A percentile compares a stretch with the other conserved stretches of the same genome.
Evolutionary conservation across 306 rosid species (phyloP).

Genomic region (Citrullus mucosospermus): DNA sequence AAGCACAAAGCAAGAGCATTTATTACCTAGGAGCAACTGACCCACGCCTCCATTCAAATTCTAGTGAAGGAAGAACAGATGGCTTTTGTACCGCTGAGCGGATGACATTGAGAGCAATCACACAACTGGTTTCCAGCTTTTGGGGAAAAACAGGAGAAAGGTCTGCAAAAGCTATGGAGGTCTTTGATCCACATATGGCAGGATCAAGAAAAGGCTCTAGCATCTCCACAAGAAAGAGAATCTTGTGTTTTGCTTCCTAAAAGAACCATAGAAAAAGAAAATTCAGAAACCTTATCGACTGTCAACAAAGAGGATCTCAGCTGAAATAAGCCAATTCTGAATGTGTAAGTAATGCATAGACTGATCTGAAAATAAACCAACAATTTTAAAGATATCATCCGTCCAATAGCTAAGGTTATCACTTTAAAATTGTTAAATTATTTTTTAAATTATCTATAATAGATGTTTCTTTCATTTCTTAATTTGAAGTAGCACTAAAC

Average conservation of each 20-base stretch:
- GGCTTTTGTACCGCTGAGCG: slow-evolving; percentile 73
- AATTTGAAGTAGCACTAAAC: background rate
- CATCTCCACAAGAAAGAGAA: slow-evolving; percentile 92
- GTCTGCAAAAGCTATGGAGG: slow-evolving; percentile 69
- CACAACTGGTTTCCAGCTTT: slow-evolving; percentile 55
- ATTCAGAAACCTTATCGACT: background rate
- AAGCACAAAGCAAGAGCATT: background rate
- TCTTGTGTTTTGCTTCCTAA: slow-evolving; percentile 75
- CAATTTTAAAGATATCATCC: background rate
- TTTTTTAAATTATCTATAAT: background rate
- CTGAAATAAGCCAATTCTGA: background rate
- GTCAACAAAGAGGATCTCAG: slow-evolving; percentile 4
- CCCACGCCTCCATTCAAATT: slow-evolving; percentile 91
- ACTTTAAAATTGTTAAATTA: no score
- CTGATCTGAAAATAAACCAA: background rate
- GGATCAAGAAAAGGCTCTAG: slow-evolving; percentile 93
- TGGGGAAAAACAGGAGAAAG: slow-evolving; percentile 54
- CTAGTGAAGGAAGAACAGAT: slow-evolving; percentile 77
- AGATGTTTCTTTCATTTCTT: background rate
- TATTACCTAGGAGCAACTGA: slow-evolving; percentile 80
- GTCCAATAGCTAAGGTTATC: background rate
- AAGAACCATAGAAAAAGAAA: slow-evolving; percentile 1
- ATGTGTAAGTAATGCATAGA: background rate
- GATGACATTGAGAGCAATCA: slow-evolving; percentile 60
- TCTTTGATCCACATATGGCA: slow-evolving; percentile 53